Conservation (phyloP, 805 yeast genomes). For the Nakazawaea wickerhamii region DNA sequence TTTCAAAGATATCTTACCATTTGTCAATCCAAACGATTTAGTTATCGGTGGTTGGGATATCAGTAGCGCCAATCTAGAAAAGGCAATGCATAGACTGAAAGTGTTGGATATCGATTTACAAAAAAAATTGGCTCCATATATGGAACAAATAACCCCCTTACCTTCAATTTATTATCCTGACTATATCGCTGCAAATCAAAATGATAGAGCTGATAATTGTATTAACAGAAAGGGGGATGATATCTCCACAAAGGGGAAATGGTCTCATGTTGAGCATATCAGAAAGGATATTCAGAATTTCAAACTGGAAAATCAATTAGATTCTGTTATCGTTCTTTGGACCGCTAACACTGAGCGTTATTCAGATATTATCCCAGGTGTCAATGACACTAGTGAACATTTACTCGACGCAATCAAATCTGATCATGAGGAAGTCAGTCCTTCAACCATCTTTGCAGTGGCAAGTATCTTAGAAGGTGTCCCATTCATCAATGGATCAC, state of each 20-base stretch:
- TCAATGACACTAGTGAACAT: slow-evolving; percentile 85
- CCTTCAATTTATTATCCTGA: slow-evolving; percentile 92
- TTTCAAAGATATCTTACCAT: slow-evolving; percentile 82
- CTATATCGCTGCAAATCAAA: slow-evolving; percentile 92
- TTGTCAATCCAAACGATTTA: slow-evolving; percentile 86
- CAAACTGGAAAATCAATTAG: slow-evolving; percentile 66
- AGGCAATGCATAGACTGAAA: slow-evolving; percentile 79
- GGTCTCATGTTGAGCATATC: slow-evolving; percentile 85
- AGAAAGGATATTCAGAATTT: slow-evolving; percentile 79
- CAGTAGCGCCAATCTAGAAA: slow-evolving; percentile 59
- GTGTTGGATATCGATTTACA: slow-evolving; percentile 86
- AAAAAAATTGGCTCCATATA: slow-evolving; percentile 58
- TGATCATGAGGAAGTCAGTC: slow-evolving; percentile 81
- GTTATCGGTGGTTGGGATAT: slow-evolving; percentile 96
- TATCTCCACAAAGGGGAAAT: slow-evolving; percentile 56
- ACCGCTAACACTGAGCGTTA: slow-evolving; percentile 97
- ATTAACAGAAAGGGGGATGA: slow-evolving; percentile 53
- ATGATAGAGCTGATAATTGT: slow-evolving; percentile 85
- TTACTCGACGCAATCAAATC: slow-evolving; percentile 65
- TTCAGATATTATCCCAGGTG: slow-evolving; percentile 69
- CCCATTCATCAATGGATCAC: slow-evolving; percentile 94
- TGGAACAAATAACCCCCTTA: slow-evolving; percentile 63
- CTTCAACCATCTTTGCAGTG: slow-evolving; percentile 91
- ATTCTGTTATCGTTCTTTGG: slow-evolving; percentile 89
- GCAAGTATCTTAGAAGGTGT: slow-evolving; percentile 85